Base-by-base conservation (phyloP, 805 yeast species). In the Saccharomycopsis fodiens region DNA sequence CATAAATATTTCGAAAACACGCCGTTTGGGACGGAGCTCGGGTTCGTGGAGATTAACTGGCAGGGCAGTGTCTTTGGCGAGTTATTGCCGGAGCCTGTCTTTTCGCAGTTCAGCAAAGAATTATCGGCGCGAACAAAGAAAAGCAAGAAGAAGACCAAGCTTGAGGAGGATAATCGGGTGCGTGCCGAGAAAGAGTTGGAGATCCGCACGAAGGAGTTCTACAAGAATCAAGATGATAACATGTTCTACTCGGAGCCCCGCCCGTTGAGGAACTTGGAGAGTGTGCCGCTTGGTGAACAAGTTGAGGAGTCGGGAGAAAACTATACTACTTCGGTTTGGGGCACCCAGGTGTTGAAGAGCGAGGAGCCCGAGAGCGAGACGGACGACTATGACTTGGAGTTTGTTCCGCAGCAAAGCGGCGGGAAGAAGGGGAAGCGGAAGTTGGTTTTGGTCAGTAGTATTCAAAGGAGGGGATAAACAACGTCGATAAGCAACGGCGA, bases 31-130 rank as follows among this genome's bases (percentile, higher is more conserved):
- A 82, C 96, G 0, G 84, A 82, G 43, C 61, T 91, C 36, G 94
- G 88, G 8, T 79, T 85, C 52, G 59, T 93, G 45, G 97, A 93
- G 55, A 74, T 96, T 42, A 82, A 86, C 58, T 91, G 97, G 97
- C 69, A 62, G 43, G 62, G 60, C 44, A 69, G 31, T 19, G 35
- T 23, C 35, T 35, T 27, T 42, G 54, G 23, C 48, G 51, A 6
- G 20, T 15, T 15, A 15, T 55, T 74, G 5, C 72, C 76, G 2
- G 60, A 64, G 7, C 74, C 73, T 25, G 64, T 73, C 1, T 66
- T 64, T 47, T 63, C 64, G 2, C 57, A 59, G 22, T 83, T 78
- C 59, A 68, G 72, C 40, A 68, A 66, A 27, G 87, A 80, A 49
- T 61, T 86, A 27, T 62, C 60, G 19, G 78, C 74, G 34, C 66